Percentiles rank a stretch among this genome's conserved stretches.
phyloP scores from a whole-genome alignment of 2,329 filamentous ascomycete genomes.

The Colletotrichum sojae region DNA sequence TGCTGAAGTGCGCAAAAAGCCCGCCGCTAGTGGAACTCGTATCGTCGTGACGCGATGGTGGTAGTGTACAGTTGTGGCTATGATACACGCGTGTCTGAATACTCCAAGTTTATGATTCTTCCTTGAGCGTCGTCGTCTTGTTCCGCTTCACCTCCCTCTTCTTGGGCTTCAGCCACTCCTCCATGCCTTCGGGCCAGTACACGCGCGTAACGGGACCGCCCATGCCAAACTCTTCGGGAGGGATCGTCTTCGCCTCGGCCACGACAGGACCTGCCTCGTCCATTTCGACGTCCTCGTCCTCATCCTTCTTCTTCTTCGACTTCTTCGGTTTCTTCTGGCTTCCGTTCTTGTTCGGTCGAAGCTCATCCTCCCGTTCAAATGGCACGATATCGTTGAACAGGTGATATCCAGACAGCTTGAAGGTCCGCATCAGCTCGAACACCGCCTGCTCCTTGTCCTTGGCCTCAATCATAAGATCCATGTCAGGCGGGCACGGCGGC shows the following conservation, averaged over 20 bases:
- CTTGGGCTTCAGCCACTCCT: constrained; percentile 88
- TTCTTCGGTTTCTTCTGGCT: constrained; percentile 55
- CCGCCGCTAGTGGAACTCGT: neutral
- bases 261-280: constrained; percentile 57
- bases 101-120: constrained; percentile 41
- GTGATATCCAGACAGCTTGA: constrained; percentile 85
- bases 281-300: constrained; percentile 49
- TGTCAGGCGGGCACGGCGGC: constrained; percentile 84
- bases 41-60: neutral
- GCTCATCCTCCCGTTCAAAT: constrained; percentile 82
- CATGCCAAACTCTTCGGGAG: constrained; percentile 84
- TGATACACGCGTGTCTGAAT: neutral
- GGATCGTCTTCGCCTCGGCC: constrained; percentile 61
- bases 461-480: constrained; percentile 99
- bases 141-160: constrained; percentile 76
- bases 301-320: constrained; percentile 52
- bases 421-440: constrained; percentile 92
- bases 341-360: constrained; percentile 65
- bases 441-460: constrained; percentile 99
- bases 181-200: constrained; percentile 92
- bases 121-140: constrained; percentile 59
- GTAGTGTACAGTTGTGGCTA: neutral
- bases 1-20: too few relatives aligned
- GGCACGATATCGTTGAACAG: constrained; percentile 84
- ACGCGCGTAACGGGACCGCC: constrained; percentile 86